Percentiles rank a stretch among this genome's conserved stretches.
phyloP scores from a whole-genome alignment of 2,329 filamentous ascomycete species.

The Ceratocystis huliohia region DNA sequence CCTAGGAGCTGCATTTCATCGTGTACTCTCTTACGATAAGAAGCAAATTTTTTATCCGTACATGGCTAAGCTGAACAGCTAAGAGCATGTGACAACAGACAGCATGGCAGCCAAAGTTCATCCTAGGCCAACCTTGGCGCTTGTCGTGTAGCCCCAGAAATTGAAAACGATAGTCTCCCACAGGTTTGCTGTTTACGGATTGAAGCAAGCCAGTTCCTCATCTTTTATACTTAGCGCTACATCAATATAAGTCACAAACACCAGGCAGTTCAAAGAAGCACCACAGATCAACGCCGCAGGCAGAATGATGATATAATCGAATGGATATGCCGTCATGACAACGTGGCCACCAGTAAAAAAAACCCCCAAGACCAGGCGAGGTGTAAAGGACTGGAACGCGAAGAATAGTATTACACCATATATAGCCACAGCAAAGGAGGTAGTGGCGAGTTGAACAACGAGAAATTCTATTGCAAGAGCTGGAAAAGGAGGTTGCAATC shows the following conservation, averaged over 20 bases:
- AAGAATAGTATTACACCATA: conserved; percentile 24
- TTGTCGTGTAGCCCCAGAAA: conserved; percentile 53
- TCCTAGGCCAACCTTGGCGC: conserved; percentile 49
- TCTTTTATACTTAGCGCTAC: conserved; percentile 39
- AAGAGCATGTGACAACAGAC: no score
- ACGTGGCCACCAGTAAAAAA: conserved; percentile 63
- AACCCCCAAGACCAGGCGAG: conserved; percentile 55
- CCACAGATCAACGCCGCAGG: conserved; percentile 50
- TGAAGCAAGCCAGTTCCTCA: conserved; percentile 41
- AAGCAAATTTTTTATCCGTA: no score
- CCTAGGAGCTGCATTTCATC: no score
- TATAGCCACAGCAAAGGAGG: no score
- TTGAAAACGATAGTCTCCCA: conserved; percentile 60
- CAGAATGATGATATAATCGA: conserved; percentile 48
- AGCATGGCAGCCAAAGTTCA: conserved; percentile 49
- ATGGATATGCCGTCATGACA: conserved; percentile 53
- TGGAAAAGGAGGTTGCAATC: no score
- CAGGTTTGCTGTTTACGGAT: conserved; percentile 52
- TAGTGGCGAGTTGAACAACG: no score
- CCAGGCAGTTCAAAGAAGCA: conserved; percentile 57
- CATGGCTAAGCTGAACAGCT: no score
- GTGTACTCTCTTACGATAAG: no score
- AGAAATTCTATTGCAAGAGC: no score
- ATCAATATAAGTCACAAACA: conserved; percentile 58
- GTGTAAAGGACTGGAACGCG: conserved; percentile 59